These are phyloP conservation scores for Rubia peregrina DNA, from an alignment of 305 asterid genomes.

Conservation along the genomic window DNA sequence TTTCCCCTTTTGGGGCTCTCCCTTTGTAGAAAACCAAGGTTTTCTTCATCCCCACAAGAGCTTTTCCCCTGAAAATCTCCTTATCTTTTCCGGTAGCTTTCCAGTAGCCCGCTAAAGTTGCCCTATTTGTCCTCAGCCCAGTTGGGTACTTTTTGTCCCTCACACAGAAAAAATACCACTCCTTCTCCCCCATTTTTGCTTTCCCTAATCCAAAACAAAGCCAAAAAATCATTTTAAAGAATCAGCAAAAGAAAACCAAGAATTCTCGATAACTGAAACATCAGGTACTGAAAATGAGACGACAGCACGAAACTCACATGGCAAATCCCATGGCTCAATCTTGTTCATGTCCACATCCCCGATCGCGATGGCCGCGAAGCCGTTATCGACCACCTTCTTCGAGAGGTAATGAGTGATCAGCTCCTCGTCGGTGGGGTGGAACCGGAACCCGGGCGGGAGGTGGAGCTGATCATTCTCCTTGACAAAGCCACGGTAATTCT, in stretches of 20 bases:
- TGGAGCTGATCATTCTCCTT: conserved; percentile 50
- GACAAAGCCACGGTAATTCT: conserved; percentile 24
- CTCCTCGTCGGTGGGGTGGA: conserved; percentile 88
- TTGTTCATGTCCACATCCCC: conserved; percentile 91
- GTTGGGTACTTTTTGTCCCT: conserved; percentile 84
- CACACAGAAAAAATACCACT: conserved; percentile 81
- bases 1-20: conserved; percentile 79
- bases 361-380: conserved; percentile 54
- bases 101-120: conserved; percentile 82
- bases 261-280: background rate
- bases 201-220: conserved; percentile 35
- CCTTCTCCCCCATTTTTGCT: conserved; percentile 81
- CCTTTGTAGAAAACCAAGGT: conserved; percentile 78
- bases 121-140: conserved; percentile 76
- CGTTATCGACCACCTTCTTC: conserved; percentile 41
- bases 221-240: background rate
- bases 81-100: conserved; percentile 95
- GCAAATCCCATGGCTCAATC: conserved; percentile 88
- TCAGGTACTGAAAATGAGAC: background rate
- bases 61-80: conserved; percentile 67
- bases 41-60: conserved; percentile 78
- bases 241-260: background rate
- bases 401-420: conserved; percentile 67
- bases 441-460: conserved; percentile 80
- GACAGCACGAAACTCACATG: conserved; percentile 38